A percentile compares a stretch with the other conserved stretches of the same genome.
These are phyloP conservation scores for Salix udensis DNA, from an alignment of 345 rosid genomes.

Conservation along the genomic window DNA sequence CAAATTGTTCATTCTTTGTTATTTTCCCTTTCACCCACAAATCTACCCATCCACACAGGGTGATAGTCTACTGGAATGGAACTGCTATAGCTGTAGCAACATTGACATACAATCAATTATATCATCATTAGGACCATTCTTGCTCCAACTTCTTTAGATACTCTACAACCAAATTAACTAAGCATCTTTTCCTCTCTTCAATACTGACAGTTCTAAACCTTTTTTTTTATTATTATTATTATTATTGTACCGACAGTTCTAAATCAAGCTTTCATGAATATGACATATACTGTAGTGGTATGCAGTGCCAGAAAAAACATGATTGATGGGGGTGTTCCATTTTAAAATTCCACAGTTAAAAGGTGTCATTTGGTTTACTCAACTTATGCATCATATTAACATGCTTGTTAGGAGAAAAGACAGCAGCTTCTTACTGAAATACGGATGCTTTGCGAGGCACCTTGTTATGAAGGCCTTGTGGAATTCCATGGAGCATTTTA, in stretches of 20 bases:
- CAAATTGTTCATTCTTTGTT: too few species aligned
- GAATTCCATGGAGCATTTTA: conserved; percentile 96
- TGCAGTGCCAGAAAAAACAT: not conserved
- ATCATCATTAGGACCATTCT: not conserved
- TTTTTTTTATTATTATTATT: too few species aligned
- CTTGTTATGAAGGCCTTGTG: conserved; percentile 85
- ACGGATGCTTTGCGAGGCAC: conserved; percentile 89
- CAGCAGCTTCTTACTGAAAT: conserved; percentile 93
- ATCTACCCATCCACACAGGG: too few species aligned
- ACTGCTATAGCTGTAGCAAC: too few species aligned
- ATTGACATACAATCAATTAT: too few species aligned
- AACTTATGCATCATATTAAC: not conserved
- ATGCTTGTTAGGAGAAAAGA: conserved; percentile 69
- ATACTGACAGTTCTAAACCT: not conserved
- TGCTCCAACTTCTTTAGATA: not conserved
- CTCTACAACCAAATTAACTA: not conserved
- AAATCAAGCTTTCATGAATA: not conserved
- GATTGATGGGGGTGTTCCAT: not conserved
- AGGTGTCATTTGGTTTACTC: not conserved
- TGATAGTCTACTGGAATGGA: too few species aligned
- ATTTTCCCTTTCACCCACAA: too few species aligned
- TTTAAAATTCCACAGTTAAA: not conserved
- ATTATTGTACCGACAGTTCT: not conserved
- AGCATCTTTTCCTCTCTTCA: not conserved
- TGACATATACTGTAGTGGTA: not conserved